Percentiles rank a stretch among this genome's conserved stretches.
phyloP scores from a whole-genome alignment of 108 stramenopile genomes.

The Conticribra weissflogii region DNA sequence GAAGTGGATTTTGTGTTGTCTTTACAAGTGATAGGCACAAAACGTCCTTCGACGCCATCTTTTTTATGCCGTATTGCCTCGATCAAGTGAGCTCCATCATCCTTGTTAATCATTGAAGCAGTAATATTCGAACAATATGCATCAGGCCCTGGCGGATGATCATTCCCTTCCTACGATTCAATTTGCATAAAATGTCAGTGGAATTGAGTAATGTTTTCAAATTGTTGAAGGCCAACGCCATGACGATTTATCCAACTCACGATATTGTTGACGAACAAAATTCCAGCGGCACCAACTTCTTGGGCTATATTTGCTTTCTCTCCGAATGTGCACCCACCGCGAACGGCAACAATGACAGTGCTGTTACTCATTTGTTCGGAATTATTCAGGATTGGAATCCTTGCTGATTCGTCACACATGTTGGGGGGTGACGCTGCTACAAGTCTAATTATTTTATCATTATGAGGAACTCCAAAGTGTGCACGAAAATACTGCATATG shows the following conservation, averaged over 20 bases:
- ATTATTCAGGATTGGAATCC: constrained; percentile 21
- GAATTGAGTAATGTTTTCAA: not conserved
- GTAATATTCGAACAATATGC: constrained; percentile 24
- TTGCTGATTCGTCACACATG: constrained; percentile 38
- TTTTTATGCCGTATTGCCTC: constrained; percentile 4
- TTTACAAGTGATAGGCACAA: constrained; percentile 17
- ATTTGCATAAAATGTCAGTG: constrained; percentile 8
- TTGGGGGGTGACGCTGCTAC: constrained; percentile 38
- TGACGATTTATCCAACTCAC: not conserved
- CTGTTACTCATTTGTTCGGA: constrained; percentile 2
- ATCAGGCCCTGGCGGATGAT: constrained; percentile 31
- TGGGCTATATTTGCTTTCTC: constrained; percentile 36
- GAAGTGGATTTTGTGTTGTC: constrained; percentile 5
- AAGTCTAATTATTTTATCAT: constrained; percentile 15
- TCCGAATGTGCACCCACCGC: constrained; percentile 39
- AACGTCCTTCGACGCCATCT: constrained; percentile 1
- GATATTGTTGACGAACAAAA: constrained; percentile 29
- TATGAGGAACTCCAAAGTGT: constrained; percentile 45
- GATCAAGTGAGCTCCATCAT: constrained; percentile 32
- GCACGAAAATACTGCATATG: constrained; percentile 50
- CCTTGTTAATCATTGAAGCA: constrained; percentile 27
- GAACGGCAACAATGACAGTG: constrained; percentile 30
- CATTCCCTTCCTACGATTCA: constrained; percentile 24
- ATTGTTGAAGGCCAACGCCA: not conserved
- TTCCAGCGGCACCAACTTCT: constrained; percentile 40